phyloP scores from a whole-genome alignment of 257 asterid species.

The Verbascum thapsus region DNA sequence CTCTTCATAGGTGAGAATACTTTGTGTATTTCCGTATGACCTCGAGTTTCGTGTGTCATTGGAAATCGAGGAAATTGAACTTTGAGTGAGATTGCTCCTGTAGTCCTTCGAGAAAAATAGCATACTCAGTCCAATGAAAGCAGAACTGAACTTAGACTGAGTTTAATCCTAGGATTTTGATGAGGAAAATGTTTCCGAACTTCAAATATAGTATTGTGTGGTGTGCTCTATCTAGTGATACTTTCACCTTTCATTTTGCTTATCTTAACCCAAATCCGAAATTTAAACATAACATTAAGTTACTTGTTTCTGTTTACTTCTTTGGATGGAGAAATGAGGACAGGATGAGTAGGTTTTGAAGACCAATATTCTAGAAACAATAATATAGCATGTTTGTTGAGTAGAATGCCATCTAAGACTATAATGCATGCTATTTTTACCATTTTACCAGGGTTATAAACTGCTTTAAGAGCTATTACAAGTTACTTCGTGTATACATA shows the following conservation, averaged over 20 bases:
- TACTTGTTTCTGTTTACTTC: slow-evolving; percentile 1
- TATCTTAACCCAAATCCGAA: no score
- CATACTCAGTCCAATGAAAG: slow-evolving; percentile 30
- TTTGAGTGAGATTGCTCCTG: slow-evolving; percentile 43
- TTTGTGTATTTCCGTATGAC: slow-evolving; percentile 32
- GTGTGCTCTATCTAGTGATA: no score
- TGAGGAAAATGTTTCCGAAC: no score
- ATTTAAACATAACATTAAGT: background rate
- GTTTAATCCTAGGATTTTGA: no score
- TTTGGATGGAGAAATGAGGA: slow-evolving; percentile 17
- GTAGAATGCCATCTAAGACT: no score
- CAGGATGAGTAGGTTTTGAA: slow-evolving; percentile 10
- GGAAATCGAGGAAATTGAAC: slow-evolving; percentile 52
- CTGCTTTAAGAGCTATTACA: slow-evolving; percentile 1
- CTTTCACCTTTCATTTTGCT: no score
- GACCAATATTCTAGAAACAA: background rate
- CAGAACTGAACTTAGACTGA: background rate
- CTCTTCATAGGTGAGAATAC: slow-evolving; percentile 65
- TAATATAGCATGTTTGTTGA: no score
- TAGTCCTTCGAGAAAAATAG: slow-evolving; percentile 46
- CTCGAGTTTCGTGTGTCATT: slow-evolving; percentile 32
- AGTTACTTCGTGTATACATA: slow-evolving; percentile 19
- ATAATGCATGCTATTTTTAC: slow-evolving; percentile 19
- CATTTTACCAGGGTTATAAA: slow-evolving; percentile 4
- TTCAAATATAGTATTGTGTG: no score